A percentile compares a stretch with the other conserved stretches of the same genome.
phyloP scores from a whole-genome alignment of 1,284 basidiomycete genomes.

The Rhodotorula sp. region DNA sequence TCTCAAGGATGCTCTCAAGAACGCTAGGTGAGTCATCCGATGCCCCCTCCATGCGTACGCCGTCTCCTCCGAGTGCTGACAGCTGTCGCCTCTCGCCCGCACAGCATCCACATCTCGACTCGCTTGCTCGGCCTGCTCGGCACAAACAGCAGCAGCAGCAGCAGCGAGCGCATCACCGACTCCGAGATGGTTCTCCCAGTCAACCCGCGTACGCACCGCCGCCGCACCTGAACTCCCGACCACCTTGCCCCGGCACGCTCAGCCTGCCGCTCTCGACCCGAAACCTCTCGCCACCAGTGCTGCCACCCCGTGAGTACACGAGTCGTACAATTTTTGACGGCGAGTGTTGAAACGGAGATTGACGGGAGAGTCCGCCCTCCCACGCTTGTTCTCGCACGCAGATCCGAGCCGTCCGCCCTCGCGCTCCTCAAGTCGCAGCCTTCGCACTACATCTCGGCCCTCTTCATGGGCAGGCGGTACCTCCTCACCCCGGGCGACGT shows the following conservation, averaged over 20 bases:
- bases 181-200: background rate
- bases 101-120: slow-evolving; percentile 25
- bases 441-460: slow-evolving; percentile 83
- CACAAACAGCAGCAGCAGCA: background rate
- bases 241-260: slow-evolving; percentile 7
- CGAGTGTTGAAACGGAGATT: no score
- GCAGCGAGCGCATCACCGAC: background rate
- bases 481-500: slow-evolving; percentile 84
- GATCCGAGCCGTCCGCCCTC: slow-evolving; percentile 26
- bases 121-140: slow-evolving; percentile 5
- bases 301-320: background rate
- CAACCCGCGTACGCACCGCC: background rate
- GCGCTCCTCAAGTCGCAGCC: slow-evolving; percentile 59
- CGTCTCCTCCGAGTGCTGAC: background rate
- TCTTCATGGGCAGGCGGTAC: slow-evolving; percentile 83
- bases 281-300: slow-evolving; percentile 1
- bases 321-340: background rate
- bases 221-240: slow-evolving; percentile 10
- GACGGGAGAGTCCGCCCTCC: background rate
- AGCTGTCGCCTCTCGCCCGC: background rate
- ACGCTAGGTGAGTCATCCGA: background rate
- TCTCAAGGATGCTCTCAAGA: background rate
- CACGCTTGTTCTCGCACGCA: background rate
- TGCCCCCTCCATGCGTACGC: no score
- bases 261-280: slow-evolving; percentile 16